Base-by-base conservation (phyloP, 2,329 filamentous ascomycete genomes). In the Ophiostoma perfectum region DNA sequence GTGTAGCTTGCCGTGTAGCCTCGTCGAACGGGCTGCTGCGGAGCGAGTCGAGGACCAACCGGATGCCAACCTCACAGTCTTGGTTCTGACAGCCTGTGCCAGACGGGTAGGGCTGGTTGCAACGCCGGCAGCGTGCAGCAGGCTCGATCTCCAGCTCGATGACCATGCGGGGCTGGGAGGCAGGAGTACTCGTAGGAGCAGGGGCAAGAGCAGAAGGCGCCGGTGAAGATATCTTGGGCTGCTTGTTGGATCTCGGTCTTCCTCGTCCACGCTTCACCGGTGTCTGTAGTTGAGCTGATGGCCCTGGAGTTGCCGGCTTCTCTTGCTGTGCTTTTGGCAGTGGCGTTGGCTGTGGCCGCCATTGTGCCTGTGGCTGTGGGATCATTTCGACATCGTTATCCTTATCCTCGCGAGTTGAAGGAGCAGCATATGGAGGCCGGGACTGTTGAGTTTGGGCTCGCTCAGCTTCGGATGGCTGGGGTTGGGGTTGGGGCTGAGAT, bases 1-100 rank as follows among this genome's bases (percentile, higher is more conserved):
- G 68, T 45, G 62, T 66, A 1, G 45, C 55, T 39, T 70, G 66
- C n/a, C 52, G 67, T 14, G 62, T 45, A 5, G 27, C 12, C 39
- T 65, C 55, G 6, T 58, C 55, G 11, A 62, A 42, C 11, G 55
- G 39, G 38, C 62, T 68, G 60, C 49, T 65, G 49, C 70, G 68
- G 47, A 71, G 44, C 27, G 36, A 41, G 55, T 72, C 72, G 18
- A 72, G 70, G 2, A 70, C 69, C 38, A 72, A 47, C 11, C 72
- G 72, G 52, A 72, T 64, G n/a, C 66, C 71, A 5, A 66, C 66
- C 45, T 72, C 72, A 39, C 69, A 66, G 9, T 65, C 66, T 12
- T 67, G 63, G 36, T 70, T 67, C 36, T 65, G 58, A n/a, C 71
- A 72, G 38, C 63, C 47, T 4, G 41, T 39, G 7, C 60, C 58